Conservation (phyloP, 2,329 filamentous ascomycete species). For the Aphanocladium album region DNA sequence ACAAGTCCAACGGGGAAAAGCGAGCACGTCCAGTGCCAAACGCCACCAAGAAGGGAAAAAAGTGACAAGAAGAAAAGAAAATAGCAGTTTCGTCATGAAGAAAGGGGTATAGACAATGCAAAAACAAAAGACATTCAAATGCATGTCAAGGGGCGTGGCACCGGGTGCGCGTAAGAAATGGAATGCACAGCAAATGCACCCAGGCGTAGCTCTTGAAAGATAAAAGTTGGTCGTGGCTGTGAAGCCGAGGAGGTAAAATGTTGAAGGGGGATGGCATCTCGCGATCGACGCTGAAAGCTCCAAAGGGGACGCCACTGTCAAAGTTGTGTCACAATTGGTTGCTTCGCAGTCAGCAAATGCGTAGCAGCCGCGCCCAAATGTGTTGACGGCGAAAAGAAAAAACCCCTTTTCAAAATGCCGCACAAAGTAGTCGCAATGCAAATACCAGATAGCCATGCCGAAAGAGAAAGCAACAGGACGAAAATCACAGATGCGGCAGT, state of each 20-base stretch:
- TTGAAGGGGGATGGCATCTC: background rate
- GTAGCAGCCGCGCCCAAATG: background rate
- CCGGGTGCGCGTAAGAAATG: slow-evolving; percentile 1
- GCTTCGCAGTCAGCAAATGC: background rate
- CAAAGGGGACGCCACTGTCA: background rate
- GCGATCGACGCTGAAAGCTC: background rate
- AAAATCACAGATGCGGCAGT: background rate
- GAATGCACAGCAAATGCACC: background rate
- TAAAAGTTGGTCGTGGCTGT: background rate
- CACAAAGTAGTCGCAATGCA: background rate
- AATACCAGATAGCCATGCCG: background rate
- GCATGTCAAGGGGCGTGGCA: slow-evolving; percentile 7
- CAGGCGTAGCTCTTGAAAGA: background rate
- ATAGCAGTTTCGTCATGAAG: slow-evolving; percentile 7
- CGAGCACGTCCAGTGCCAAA: slow-evolving; percentile 3
- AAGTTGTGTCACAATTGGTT: background rate
- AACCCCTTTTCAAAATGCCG: background rate
- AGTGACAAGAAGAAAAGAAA: background rate
- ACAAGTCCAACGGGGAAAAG: background rate
- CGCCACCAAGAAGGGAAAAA: background rate
- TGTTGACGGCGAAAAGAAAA: background rate
- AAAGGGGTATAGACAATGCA: slow-evolving; percentile 13
- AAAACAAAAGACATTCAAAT: slow-evolving; percentile 9
- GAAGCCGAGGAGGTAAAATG: background rate
- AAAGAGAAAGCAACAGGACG: background rate